Conservation (phyloP, 2,329 filamentous ascomycete genomes). For the Verticillium nubilum region DNA sequence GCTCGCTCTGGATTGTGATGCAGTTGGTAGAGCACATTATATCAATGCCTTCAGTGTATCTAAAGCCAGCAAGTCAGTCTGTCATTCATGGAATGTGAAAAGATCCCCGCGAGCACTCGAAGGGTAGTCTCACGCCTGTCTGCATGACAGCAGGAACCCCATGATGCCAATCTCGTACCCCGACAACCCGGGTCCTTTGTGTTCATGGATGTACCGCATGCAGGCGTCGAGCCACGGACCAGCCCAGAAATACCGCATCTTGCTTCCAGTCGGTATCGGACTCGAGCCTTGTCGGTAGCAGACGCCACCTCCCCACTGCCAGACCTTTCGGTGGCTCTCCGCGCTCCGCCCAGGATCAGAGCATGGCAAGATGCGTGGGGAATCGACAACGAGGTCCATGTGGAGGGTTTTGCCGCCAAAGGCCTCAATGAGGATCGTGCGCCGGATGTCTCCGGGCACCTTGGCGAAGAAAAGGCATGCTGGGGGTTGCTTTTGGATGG, state of each 20-base stretch:
- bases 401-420: slow-evolving; percentile 17
- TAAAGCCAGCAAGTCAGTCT: background rate
- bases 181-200: slow-evolving; percentile 2
- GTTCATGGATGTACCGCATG: background rate
- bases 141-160: slow-evolving; percentile 22
- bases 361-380: background rate
- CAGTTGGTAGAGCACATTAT: slow-evolving; percentile 21
- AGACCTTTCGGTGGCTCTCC: background rate
- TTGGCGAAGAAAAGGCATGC: slow-evolving; percentile 4
- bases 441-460: slow-evolving; percentile 26
- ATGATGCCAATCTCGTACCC: slow-evolving; percentile 18
- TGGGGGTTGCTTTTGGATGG: background rate
- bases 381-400: slow-evolving; percentile 15
- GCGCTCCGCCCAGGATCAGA: background rate
- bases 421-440: slow-evolving; percentile 18
- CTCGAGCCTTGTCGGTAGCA: background rate
- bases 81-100: too few relatives aligned
- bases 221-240: background rate
- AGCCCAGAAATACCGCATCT: background rate
- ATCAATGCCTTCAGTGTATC: slow-evolving; percentile 19
- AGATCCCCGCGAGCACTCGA: too few relatives aligned
- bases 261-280: background rate
- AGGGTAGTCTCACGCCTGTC: slow-evolving; percentile 19
- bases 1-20: slow-evolving; percentile 14
- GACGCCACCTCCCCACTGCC: background rate